phyloP scores from a whole-genome alignment of 257 asterid genomes.

The Scutellaria minor region DNA sequence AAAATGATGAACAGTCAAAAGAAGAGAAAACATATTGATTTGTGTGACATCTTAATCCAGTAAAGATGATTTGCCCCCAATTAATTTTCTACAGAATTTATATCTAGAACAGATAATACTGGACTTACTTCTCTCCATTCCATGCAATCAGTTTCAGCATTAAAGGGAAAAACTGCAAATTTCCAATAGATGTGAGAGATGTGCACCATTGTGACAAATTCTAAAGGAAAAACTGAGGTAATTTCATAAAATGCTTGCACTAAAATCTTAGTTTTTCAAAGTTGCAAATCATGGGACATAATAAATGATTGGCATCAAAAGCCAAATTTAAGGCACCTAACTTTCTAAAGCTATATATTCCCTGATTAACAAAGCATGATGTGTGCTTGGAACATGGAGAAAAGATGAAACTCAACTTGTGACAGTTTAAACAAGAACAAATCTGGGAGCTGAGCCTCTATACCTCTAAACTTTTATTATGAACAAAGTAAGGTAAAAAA shows the following conservation, averaged over 20 bases:
- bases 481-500: slow-evolving; percentile 10
- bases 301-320: slow-evolving; percentile 17
- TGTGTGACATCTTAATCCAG: slow-evolving; percentile 1
- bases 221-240: not conserved
- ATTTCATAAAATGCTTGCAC: slow-evolving; percentile 2
- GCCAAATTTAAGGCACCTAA: slow-evolving; percentile 10
- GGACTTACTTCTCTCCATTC: slow-evolving; percentile 91
- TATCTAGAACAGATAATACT: slow-evolving; percentile 21
- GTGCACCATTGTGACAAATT: slow-evolving; percentile 12
- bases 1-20: slow-evolving; percentile 19
- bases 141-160: slow-evolving; percentile 92
- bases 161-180: slow-evolving; percentile 88
- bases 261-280: slow-evolving; percentile 6
- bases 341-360: slow-evolving; percentile 13
- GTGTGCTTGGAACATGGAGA: slow-evolving; percentile 11
- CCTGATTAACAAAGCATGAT: not conserved
- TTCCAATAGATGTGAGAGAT: slow-evolving; percentile 41
- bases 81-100: slow-evolving; percentile 9
- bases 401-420: slow-evolving; percentile 22
- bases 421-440: not conserved
- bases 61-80: slow-evolving; percentile 6
- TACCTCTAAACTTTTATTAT: not conserved
- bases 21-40: slow-evolving; percentile 4
- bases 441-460: slow-evolving; percentile 4
- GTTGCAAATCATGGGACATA: slow-evolving; percentile 22